Evolutionary conservation across 495 filamentous ascomycete species (phyloP), one percentile per base, ranked within the genome.

Genomic region (Talaromyces trachyspermus): DNA sequence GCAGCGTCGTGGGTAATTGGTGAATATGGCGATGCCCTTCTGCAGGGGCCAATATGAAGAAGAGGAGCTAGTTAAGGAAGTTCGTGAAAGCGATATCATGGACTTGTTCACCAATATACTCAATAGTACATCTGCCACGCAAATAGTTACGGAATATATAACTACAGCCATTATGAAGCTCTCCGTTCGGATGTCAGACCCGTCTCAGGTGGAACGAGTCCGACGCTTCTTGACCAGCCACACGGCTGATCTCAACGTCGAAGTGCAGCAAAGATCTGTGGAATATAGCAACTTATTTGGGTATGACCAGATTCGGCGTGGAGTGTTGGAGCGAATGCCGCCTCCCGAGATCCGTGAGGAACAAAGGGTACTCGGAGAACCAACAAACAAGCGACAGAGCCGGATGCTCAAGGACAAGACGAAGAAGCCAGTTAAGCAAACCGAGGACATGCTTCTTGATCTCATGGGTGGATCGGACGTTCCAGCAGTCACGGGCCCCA

Each of bases 1-100:
- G 89, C 92, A 18, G 94, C 86, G 24, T 83, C 92, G n/a, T 98
- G 92, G 92, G 89, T 89, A 10, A 96, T 98, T 65, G 92, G 92
- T 54, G 92, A 98, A 72, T 98, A 89, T 62, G 89, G 89, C 26
- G 92, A 97, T 62, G 79, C 85, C 3, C 71, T 98, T 11, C 75
- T 98, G 12, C 76, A 78, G 45, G 22, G 91, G 94, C 14, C 83
- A 89, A 57, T 96, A 95, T 51, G 91, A 97, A 63, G 90, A 96
- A 58, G 92, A 94, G 57, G 92, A 96, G 57, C 68, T 95, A 2
- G 89, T 95, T 8, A 78, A 86, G 58, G 86, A 91, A 60, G 85
- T 98, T 49, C 85, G 85, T 56, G 87, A 97, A 64, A 84, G 78
- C 52, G 92, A 98, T 56, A 74, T 96, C 32, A 77, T 97, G 37